Percentiles rank a stretch among this genome's conserved stretches.
These are phyloP conservation scores for Dryadomyces quercivorus DNA, from an alignment of 2,329 filamentous ascomycete genomes.

Conservation along the genomic window DNA sequence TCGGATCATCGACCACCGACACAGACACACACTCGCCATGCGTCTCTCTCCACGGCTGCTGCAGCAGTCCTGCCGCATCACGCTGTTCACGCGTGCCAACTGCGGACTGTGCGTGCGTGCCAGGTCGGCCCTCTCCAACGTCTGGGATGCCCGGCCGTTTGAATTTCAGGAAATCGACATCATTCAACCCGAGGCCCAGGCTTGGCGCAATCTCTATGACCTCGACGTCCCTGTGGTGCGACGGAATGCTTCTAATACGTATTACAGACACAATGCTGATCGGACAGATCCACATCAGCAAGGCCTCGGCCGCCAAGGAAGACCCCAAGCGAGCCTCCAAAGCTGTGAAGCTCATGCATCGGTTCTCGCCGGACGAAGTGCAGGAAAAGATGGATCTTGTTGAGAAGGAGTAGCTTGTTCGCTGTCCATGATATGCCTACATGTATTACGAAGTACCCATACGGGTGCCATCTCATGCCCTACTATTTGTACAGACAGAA, in stretches of 20 bases:
- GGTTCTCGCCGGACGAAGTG: slow-evolving; percentile 57
- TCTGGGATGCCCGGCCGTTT: slow-evolving; percentile 57
- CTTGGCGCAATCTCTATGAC: slow-evolving; percentile 64
- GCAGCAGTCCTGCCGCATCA: slow-evolving; percentile 49
- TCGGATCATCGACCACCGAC: neutral
- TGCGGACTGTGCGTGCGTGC: slow-evolving; percentile 62
- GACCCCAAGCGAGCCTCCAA: slow-evolving; percentile 41
- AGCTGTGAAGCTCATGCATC: slow-evolving; percentile 65
- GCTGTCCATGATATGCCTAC: no score
- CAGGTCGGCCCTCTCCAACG: slow-evolving; percentile 53
- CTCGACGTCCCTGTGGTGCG: slow-evolving; percentile 71
- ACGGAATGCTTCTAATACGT: no score
- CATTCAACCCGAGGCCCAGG: slow-evolving; percentile 45
- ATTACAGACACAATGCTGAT: no score
- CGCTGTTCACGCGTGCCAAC: slow-evolving; percentile 60
- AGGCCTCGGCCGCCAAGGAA: slow-evolving; percentile 35
- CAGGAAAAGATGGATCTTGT: slow-evolving; percentile 55
- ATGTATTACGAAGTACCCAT: neutral
- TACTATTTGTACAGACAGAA: no score
- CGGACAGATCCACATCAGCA: slow-evolving; percentile 54
- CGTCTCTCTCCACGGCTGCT: slow-evolving; percentile 35
- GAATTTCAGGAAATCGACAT: slow-evolving; percentile 59
- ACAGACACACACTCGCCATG: slow-evolving; percentile 25
- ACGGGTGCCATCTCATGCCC: no score
- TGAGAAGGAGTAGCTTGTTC: slow-evolving; percentile 13